These are phyloP conservation scores for Ustilago nuda DNA, from an alignment of 1,284 basidiomycete genomes.

Conservation along the genomic window DNA sequence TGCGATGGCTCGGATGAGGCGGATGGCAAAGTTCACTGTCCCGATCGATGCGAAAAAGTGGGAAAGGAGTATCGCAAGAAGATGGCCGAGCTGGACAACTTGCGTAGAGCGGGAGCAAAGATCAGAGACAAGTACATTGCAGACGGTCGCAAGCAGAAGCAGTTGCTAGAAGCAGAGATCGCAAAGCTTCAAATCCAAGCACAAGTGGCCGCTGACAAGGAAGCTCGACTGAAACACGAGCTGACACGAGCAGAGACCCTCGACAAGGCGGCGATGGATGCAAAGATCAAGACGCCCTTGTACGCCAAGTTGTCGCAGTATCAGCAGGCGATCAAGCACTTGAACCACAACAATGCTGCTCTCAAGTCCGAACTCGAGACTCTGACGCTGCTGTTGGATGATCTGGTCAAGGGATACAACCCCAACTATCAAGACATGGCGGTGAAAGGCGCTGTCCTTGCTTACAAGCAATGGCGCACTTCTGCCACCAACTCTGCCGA, in stretches of 20 bases:
- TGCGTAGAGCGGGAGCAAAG: slow-evolving; percentile 84
- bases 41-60: slow-evolving; percentile 81
- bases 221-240: slow-evolving; percentile 42
- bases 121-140: slow-evolving; percentile 88
- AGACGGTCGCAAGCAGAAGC: slow-evolving; percentile 76
- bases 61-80: slow-evolving; percentile 79
- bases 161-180: slow-evolving; percentile 70
- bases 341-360: slow-evolving; percentile 79
- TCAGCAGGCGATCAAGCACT: slow-evolving; percentile 79
- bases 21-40: slow-evolving; percentile 74
- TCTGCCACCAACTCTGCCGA: not conserved
- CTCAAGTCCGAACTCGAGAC: slow-evolving; percentile 80
- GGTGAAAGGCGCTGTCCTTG: slow-evolving; percentile 92
- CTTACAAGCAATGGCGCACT: slow-evolving; percentile 81
- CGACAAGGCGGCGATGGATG: slow-evolving; percentile 64
- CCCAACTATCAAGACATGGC: slow-evolving; percentile 99
- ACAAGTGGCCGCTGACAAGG: slow-evolving; percentile 73
- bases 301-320: slow-evolving; percentile 82
- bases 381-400: slow-evolving; percentile 85
- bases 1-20: slow-evolving; percentile 97
- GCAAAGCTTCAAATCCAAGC: slow-evolving; percentile 73
- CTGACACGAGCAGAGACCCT: slow-evolving; percentile 47
- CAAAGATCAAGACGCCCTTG: slow-evolving; percentile 82
- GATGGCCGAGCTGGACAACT: slow-evolving; percentile 78
- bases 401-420: slow-evolving; percentile 86